Percentiles rank a stretch among this genome's conserved stretches.
Conservation (phyloP, 306 rosid genomes). For the Sophora flavescens region DNA sequence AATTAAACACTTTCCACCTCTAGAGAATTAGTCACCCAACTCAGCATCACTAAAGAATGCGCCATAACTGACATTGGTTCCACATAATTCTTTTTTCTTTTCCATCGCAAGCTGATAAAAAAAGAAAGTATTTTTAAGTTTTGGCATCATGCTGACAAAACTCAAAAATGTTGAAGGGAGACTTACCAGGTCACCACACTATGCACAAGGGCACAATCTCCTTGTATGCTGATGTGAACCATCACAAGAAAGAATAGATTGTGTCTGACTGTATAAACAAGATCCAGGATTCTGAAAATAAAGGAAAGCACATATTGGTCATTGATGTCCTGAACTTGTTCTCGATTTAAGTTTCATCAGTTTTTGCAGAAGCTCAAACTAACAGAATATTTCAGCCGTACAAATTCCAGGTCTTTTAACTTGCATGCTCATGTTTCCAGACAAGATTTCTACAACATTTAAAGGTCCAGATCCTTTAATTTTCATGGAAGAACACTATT, state of each 20-base stretch:
- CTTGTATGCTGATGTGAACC: conserved; percentile 85
- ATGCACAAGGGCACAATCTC: conserved; percentile 97
- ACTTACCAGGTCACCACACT: conserved; percentile 57
- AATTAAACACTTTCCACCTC: conserved; percentile 27
- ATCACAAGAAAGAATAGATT: conserved; percentile 80
- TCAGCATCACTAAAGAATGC: neutral
- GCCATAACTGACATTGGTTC: conserved; percentile 9
- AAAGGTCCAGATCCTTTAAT: conserved; percentile 5
- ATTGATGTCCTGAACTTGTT: conserved; percentile 23
- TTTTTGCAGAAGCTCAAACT: conserved; percentile 11
- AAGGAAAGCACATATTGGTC: conserved; percentile 18
- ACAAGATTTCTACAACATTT: conserved; percentile 9
- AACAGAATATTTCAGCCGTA: conserved; percentile 21
- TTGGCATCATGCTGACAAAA: conserved; percentile 9
- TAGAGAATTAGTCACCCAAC: conserved; percentile 11
- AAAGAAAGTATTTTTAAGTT: conserved; percentile 3
- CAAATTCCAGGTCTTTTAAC: neutral
- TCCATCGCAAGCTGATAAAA: conserved; percentile 28
- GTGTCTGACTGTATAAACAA: conserved; percentile 74
- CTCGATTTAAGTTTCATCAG: neutral
- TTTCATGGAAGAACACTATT: conserved; percentile 3
- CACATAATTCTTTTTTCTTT: neutral
- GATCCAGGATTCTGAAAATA: conserved; percentile 85
- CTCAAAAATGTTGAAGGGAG: conserved; percentile 24
- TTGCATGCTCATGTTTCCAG: neutral